Percentiles rank a stretch among this genome's conserved stretches.
phyloP scores from a whole-genome alignment of 345 rosid genomes.

The Lepidium aucheri region DNA sequence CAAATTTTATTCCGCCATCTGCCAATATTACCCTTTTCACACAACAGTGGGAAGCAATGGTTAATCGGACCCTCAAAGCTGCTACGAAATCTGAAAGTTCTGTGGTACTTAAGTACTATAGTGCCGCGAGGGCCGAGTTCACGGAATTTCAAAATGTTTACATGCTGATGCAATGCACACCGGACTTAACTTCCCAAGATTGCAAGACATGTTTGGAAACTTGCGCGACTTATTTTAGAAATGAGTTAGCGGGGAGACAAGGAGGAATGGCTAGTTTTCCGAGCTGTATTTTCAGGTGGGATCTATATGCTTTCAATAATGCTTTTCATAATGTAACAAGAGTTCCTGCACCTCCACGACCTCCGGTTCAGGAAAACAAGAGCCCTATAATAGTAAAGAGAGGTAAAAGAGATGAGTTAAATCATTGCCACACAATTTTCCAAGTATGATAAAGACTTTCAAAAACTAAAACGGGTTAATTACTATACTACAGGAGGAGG shows the following conservation, averaged over 20 bases:
- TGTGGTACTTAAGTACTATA: constrained; percentile 23
- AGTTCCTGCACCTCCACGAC: not conserved
- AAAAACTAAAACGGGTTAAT: not conserved
- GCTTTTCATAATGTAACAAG: no score
- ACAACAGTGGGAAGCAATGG: constrained; percentile 12
- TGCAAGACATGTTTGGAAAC: constrained; percentile 14
- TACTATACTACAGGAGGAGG: constrained; percentile 1
- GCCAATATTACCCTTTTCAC: constrained; percentile 12
- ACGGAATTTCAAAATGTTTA: not conserved
- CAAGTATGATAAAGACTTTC: not conserved
- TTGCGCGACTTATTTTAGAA: not conserved
- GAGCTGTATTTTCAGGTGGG: no score
- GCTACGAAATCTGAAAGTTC: not conserved
- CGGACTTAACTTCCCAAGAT: no score
- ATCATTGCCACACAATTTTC: not conserved
- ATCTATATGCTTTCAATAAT: no score
- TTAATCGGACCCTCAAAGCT: not conserved
- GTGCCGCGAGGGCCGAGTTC: constrained; percentile 1
- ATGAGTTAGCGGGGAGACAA: not conserved
- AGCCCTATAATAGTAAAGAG: not conserved
- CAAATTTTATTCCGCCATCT: not conserved
- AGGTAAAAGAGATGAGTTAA: not conserved
- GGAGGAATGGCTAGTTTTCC: no score
- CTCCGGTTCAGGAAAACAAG: not conserved
- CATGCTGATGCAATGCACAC: constrained; percentile 28